These are phyloP conservation scores for Jasminum sambac DNA, from an alignment of 257 asterid genomes.

Conservation along the genomic window DNA sequence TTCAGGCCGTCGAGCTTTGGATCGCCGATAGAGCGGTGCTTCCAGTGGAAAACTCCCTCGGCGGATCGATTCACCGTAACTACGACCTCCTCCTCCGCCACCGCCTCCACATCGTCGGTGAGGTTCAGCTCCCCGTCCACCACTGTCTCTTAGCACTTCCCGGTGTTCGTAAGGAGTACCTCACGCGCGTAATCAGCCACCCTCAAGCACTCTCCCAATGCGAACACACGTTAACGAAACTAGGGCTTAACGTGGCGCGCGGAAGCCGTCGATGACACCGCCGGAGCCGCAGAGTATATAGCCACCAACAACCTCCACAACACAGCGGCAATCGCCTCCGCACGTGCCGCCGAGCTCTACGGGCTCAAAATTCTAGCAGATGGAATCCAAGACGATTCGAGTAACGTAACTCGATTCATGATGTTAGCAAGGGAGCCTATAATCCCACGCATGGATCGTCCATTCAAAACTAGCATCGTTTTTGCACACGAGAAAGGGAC, in stretches of 20 bases:
- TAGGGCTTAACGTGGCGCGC: constrained; percentile 46
- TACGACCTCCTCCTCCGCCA: constrained; percentile 62
- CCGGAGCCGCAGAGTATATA: constrained; percentile 56
- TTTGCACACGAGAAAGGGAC: constrained; percentile 58
- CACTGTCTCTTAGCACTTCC: constrained; percentile 58
- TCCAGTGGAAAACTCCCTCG: constrained; percentile 55
- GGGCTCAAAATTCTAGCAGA: constrained; percentile 37
- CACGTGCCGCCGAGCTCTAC: constrained; percentile 51
- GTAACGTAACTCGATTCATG: constrained; percentile 53
- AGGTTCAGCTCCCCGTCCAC: constrained; percentile 53
- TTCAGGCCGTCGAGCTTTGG: constrained; percentile 60
- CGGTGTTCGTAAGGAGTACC: constrained; percentile 45
- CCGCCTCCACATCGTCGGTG: constrained; percentile 61
- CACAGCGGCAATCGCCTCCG: constrained; percentile 53
- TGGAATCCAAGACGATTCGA: constrained; percentile 54
- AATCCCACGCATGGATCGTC: constrained; percentile 51
- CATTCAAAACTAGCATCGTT: constrained; percentile 56
- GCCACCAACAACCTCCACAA: constrained; percentile 42
- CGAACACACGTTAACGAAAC: constrained; percentile 45
- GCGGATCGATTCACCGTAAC: constrained; percentile 54
- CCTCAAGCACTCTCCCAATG: constrained; percentile 56
- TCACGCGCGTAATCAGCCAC: constrained; percentile 48
- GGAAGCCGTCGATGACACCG: constrained; percentile 56
- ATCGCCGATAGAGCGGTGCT: constrained; percentile 56
- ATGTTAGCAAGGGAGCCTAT: constrained; percentile 57